A percentile compares a stretch with the other conserved stretches of the same genome.
Evolutionary conservation across 2,329 filamentous ascomycete species (phyloP).

Genomic region (Drechmeria coniospora): DNA sequence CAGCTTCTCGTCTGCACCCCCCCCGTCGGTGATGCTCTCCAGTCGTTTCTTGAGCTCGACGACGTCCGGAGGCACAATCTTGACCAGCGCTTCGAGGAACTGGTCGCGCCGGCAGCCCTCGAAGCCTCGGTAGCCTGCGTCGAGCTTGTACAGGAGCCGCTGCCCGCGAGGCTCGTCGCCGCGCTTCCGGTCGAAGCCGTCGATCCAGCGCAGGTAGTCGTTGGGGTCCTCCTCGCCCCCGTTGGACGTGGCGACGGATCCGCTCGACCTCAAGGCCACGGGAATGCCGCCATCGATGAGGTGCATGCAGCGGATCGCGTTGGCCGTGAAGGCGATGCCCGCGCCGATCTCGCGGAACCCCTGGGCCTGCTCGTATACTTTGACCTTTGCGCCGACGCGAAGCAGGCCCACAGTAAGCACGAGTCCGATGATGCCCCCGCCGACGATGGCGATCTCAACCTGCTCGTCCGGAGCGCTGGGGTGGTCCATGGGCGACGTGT

Average conservation of each 20-base stretch:
- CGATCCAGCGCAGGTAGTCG: conserved; percentile 9
- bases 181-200: conserved; percentile 2
- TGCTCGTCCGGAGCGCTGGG: neutral
- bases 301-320: conserved; percentile 17
- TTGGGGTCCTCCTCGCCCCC: conserved; percentile 5
- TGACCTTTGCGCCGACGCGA: conserved; percentile 24
- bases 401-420: conserved; percentile 31
- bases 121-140: conserved; percentile 15
- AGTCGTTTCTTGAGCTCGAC: conserved; percentile 20
- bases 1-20: conserved; percentile 10
- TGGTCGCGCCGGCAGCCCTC: conserved; percentile 18
- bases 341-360: conserved; percentile 31
- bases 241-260: conserved; percentile 1
- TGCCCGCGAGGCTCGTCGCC: neutral
- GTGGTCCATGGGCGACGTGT: neutral
- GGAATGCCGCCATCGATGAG: conserved; percentile 21
- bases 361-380: conserved; percentile 29
- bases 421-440: conserved; percentile 34
- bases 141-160: conserved; percentile 5
- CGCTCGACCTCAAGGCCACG: conserved; percentile 14
- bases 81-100: conserved; percentile 23
- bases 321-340: conserved; percentile 35
- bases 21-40: conserved; percentile 13
- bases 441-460: conserved; percentile 27
- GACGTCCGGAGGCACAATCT: conserved; percentile 17